phyloP scores from a whole-genome alignment of 257 asterid species.

The Penstemon davidsonii region DNA sequence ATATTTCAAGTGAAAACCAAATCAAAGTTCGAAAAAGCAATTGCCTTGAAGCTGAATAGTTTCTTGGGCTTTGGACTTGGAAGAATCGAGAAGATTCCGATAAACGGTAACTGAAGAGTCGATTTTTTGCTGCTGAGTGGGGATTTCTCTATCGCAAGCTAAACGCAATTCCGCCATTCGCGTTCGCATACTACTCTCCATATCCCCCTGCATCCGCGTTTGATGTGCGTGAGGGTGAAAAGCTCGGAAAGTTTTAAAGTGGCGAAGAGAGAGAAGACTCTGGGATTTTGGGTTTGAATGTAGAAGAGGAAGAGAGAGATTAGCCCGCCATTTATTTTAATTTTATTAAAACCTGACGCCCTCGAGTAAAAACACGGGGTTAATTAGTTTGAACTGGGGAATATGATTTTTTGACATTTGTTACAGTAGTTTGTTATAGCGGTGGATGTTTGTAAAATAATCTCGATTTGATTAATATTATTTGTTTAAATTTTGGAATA shows the following conservation, averaged over 20 bases:
- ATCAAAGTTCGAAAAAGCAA: neutral
- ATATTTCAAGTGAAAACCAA: conserved; percentile 14
- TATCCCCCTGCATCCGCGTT: conserved; percentile 46
- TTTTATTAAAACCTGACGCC: neutral
- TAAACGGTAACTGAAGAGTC: conserved; percentile 38
- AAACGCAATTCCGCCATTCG: conserved; percentile 63
- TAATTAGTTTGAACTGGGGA: neutral
- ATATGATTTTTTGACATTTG: no score
- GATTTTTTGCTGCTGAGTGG: conserved; percentile 57
- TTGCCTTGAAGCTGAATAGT: conserved; percentile 69
- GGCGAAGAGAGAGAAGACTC: neutral
- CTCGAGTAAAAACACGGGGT: conserved; percentile 10
- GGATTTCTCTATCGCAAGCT: conserved; percentile 66
- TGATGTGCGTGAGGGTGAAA: neutral
- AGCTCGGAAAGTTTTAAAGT: neutral
- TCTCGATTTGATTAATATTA: no score
- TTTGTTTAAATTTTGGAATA: no score
- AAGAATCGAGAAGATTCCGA: conserved; percentile 41
- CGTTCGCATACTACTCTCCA: conserved; percentile 30
- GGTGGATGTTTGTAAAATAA: no score
- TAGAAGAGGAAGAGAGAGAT: neutral
- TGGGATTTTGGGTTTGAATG: neutral
- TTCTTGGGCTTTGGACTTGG: conserved; percentile 45
- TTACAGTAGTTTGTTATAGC: no score
- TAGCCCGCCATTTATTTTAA: conserved; percentile 55